phyloP scores from a whole-genome alignment of 495 filamentous ascomycete species.

The Immersiella caudata region DNA sequence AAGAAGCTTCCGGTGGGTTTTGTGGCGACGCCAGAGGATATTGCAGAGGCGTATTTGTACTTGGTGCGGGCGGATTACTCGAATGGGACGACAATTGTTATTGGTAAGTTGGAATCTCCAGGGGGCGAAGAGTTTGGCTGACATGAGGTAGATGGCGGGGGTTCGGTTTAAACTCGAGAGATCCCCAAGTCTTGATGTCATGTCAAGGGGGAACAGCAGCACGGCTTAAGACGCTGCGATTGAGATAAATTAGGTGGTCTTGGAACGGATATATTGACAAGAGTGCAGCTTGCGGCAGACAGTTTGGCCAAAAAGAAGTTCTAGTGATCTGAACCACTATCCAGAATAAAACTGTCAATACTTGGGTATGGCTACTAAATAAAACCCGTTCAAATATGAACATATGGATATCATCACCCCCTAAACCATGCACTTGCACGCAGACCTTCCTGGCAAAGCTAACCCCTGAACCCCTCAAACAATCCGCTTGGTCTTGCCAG shows the following conservation, averaged over 20 bases:
- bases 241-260: too few relatives aligned
- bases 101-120: conserved; percentile 30
- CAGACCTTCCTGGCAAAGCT: background rate
- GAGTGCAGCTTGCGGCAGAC: too few relatives aligned
- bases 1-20: conserved; percentile 44
- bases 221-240: too few relatives aligned
- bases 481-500: conserved; percentile 67
- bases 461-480: conserved; percentile 28
- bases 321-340: too few relatives aligned
- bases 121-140: background rate
- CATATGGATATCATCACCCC: background rate
- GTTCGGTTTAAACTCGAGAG: background rate
- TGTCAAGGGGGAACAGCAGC: too few relatives aligned
- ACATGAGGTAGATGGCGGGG: conserved; percentile 9
- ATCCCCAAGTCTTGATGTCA: too few relatives aligned
- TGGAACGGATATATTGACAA: too few relatives aligned
- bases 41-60: conserved; percentile 62
- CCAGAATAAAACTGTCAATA: too few relatives aligned
- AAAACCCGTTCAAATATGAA: too few relatives aligned
- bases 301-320: too few relatives aligned
- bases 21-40: conserved; percentile 54
- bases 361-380: too few relatives aligned
- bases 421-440: background rate
- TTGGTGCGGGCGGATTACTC: conserved; percentile 57
- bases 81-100: conserved; percentile 50